Percentiles rank a stretch among this genome's conserved stretches.
phyloP scores from a whole-genome alignment of 2,329 filamentous ascomycete genomes.

The Hypomyces rosellus region DNA sequence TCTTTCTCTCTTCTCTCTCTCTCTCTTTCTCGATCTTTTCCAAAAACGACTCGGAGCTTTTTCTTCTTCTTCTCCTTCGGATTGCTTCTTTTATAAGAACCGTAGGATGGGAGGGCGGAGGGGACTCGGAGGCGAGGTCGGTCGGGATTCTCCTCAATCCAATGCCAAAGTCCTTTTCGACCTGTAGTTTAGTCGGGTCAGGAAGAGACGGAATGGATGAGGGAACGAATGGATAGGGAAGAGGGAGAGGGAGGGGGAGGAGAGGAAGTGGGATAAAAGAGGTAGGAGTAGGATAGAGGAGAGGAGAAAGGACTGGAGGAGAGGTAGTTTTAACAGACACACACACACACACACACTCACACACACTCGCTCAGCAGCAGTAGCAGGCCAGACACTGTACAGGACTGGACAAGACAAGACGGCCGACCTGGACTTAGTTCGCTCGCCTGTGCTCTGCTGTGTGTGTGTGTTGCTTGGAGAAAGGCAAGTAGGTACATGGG shows the following conservation, averaged over 20 bases:
- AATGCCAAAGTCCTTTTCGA: slow-evolving; percentile 25
- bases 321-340: slow-evolving; percentile 34
- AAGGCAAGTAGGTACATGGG: too few relatives aligned
- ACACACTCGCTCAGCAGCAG: too few relatives aligned
- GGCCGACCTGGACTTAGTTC: not conserved
- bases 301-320: slow-evolving; percentile 52
- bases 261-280: slow-evolving; percentile 32
- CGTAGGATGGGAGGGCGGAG: slow-evolving; percentile 16
- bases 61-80: slow-evolving; percentile 18
- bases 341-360: too few relatives aligned
- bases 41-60: slow-evolving; percentile 20
- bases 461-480: too few relatives aligned
- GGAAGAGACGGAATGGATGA: slow-evolving; percentile 45
- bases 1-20: slow-evolving; percentile 19
- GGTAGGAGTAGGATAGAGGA: slow-evolving; percentile 48
- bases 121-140: slow-evolving; percentile 19
- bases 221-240: slow-evolving; percentile 49
- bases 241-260: slow-evolving; percentile 40
- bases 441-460: too few relatives aligned
- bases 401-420: not conserved
- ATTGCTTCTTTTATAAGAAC: slow-evolving; percentile 21
- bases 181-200: slow-evolving; percentile 31
- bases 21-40: slow-evolving; percentile 12
- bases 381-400: too few relatives aligned
- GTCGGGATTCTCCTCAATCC: slow-evolving; percentile 30